phyloP scores from a whole-genome alignment of 768 basidiomycete genomes.

The Mrakia blollopis region DNA sequence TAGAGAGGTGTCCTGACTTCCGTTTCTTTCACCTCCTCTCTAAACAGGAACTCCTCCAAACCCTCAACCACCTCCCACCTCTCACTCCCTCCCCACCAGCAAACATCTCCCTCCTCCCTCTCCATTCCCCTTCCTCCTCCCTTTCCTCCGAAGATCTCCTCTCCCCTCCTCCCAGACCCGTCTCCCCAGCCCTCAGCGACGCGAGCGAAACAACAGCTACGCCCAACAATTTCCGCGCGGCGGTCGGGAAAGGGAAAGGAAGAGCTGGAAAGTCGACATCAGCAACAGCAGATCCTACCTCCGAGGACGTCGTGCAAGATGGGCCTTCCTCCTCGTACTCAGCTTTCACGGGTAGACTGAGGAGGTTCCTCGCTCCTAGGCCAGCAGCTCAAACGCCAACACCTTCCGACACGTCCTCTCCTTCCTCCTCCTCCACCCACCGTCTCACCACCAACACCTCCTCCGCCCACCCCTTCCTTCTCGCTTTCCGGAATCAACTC shows the following conservation, averaged over 20 bases:
- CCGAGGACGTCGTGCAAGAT: neutral
- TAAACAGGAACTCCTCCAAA: neutral
- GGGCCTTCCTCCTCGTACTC: neutral
- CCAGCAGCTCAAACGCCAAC: neutral
- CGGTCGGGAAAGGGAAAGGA: neutral
- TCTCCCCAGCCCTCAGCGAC: slow-evolving; percentile 5
- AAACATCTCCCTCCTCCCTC: slow-evolving; percentile 8
- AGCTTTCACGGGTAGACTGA: neutral
- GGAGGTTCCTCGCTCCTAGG: neutral
- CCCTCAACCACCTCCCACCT: slow-evolving; percentile 13
- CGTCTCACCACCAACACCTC: too few relatives aligned
- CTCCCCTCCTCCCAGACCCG: neutral
- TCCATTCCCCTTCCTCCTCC: neutral
- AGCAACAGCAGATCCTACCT: neutral
- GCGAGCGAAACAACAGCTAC: slow-evolving; percentile 18
- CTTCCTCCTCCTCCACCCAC: neutral
- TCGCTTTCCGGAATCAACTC: neutral
- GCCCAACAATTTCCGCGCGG: slow-evolving; percentile 12
- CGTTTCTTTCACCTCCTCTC: too few relatives aligned
- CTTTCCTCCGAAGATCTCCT: neutral
- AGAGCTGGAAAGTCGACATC: neutral
- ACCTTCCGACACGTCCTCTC: neutral
- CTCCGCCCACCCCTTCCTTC: neutral
- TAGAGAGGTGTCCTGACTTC: neutral
- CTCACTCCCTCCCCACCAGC: slow-evolving; percentile 14